A percentile compares a stretch with the other conserved stretches of the same genome.
These are phyloP conservation scores for Manihot esculenta DNA, from an alignment of 441 rosid species.

Conservation along the genomic window DNA sequence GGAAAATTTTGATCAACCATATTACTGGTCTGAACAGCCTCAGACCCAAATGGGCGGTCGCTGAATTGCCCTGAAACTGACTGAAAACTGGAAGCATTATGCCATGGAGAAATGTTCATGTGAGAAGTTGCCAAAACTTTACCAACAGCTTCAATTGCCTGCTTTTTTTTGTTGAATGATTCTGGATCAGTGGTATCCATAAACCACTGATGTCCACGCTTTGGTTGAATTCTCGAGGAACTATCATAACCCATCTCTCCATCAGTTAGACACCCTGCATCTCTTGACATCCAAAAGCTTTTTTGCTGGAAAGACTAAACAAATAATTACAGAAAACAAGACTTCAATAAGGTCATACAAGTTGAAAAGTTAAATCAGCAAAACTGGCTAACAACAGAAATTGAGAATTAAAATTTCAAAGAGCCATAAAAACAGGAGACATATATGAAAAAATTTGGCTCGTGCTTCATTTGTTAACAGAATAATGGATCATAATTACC, in stretches of 20 bases:
- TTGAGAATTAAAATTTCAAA: slow-evolving; percentile 9
- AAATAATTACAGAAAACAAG: slow-evolving; percentile 17
- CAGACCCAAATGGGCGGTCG: slow-evolving; percentile 48
- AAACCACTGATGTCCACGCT: slow-evolving; percentile 61
- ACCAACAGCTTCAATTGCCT: slow-evolving; percentile 41
- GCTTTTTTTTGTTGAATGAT: slow-evolving; percentile 53
- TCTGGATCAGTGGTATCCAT: slow-evolving; percentile 48
- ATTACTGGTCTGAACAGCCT: slow-evolving; percentile 31
- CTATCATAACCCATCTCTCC: slow-evolving; percentile 49
- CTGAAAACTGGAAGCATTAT: slow-evolving; percentile 39
- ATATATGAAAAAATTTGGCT: not conserved
- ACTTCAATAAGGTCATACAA: not conserved
- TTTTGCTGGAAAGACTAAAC: slow-evolving; percentile 47
- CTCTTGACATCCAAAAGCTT: slow-evolving; percentile 48
- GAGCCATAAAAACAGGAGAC: not conserved
- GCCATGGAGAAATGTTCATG: slow-evolving; percentile 43
- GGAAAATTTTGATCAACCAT: slow-evolving; percentile 41
- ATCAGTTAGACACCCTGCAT: slow-evolving; percentile 39
- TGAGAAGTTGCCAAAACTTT: slow-evolving; percentile 37
- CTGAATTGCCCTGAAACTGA: slow-evolving; percentile 41
- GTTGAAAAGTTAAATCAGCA: slow-evolving; percentile 15
- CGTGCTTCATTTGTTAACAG: not conserved
- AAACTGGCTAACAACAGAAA: slow-evolving; percentile 7
- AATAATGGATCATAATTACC: not conserved
- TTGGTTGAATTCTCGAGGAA: slow-evolving; percentile 47